Conservation (phyloP, 495 filamentous ascomycete genomes). For the Hypomontagnella monticulosa region DNA sequence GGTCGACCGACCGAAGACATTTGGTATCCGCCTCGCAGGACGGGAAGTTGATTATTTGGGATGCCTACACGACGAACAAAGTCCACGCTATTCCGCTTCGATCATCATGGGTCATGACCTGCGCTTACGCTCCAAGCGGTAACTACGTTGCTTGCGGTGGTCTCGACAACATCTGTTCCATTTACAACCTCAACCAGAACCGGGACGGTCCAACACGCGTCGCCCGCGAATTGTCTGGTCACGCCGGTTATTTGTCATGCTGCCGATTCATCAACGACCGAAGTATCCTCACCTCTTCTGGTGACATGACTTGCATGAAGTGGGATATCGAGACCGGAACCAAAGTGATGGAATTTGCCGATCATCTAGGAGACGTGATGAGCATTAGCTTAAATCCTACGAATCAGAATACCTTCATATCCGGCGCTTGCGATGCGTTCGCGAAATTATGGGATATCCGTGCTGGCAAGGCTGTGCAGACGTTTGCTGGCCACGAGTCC, state of each 20-base stretch:
- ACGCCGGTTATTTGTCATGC: slow-evolving; percentile 97
- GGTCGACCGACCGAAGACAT: slow-evolving; percentile 98
- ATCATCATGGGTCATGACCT: slow-evolving; percentile 99
- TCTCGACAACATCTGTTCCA: slow-evolving; percentile 99
- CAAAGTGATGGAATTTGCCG: slow-evolving; percentile 97
- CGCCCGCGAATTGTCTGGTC: slow-evolving; percentile 93
- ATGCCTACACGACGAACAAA: slow-evolving; percentile 99
- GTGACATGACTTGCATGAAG: slow-evolving; percentile 99
- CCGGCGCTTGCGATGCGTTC: slow-evolving; percentile 97
- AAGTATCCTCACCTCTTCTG: slow-evolving; percentile 95
- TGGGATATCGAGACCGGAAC: slow-evolving; percentile 99
- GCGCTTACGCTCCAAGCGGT: slow-evolving; percentile 97
- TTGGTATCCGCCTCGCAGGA: slow-evolving; percentile 98
- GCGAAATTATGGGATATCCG: slow-evolving; percentile 99
- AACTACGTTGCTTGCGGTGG: slow-evolving; percentile 99
- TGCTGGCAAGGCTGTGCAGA: slow-evolving; percentile 97
- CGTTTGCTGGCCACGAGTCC: slow-evolving; percentile 97
- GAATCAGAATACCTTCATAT: slow-evolving; percentile 98
- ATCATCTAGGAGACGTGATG: slow-evolving; percentile 99
- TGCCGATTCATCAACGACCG: slow-evolving; percentile 99
- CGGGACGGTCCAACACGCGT: slow-evolving; percentile 96
- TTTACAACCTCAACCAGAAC: slow-evolving; percentile 95
- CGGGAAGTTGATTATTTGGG: slow-evolving; percentile 99
- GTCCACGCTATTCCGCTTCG: slow-evolving; percentile 98
- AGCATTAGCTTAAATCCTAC: slow-evolving; percentile 99